These are phyloP conservation scores for Plectosphaerella sp. DNA, from an alignment of 2,329 filamentous ascomycete species.

Conservation along the genomic window DNA sequence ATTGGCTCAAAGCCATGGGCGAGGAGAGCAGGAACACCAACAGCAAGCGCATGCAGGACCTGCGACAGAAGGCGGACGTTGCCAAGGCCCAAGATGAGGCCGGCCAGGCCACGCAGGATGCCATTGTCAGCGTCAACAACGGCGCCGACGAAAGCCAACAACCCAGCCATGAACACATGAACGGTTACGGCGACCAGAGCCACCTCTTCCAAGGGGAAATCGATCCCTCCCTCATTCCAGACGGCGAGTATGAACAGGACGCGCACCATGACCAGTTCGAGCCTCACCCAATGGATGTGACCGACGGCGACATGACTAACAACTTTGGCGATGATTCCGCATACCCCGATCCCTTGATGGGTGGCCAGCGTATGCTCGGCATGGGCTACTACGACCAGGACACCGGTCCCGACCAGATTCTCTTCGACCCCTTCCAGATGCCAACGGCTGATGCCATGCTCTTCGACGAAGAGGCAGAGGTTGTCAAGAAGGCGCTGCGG, in stretches of 20 bases:
- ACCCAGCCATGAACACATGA: neutral
- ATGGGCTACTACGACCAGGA: constrained; percentile 60
- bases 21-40: constrained; percentile 54
- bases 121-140: constrained; percentile 15
- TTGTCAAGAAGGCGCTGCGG: constrained; percentile 49
- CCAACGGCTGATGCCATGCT: constrained; percentile 40
- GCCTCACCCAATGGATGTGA: constrained; percentile 19
- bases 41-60: constrained; percentile 51
- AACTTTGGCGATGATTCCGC: constrained; percentile 21
- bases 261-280: constrained; percentile 7
- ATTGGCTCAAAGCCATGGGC: constrained; percentile 65
- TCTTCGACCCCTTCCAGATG: constrained; percentile 55
- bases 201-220: constrained; percentile 21
- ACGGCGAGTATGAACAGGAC: constrained; percentile 5
- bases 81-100: constrained; percentile 48
- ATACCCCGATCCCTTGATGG: constrained; percentile 47
- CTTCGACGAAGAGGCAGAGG: constrained; percentile 45
- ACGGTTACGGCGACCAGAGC: constrained; percentile 25
- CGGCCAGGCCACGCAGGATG: constrained; percentile 14
- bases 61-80: constrained; percentile 52
- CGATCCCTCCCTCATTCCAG: constrained; percentile 2
- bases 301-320: constrained; percentile 18
- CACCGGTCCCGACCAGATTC: constrained; percentile 51
- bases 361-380: constrained; percentile 47
- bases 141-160: neutral